Percentiles rank a stretch among this genome's conserved stretches.
phyloP scores from a whole-genome alignment of 345 rosid genomes.

The Populus ilicifolia region DNA sequence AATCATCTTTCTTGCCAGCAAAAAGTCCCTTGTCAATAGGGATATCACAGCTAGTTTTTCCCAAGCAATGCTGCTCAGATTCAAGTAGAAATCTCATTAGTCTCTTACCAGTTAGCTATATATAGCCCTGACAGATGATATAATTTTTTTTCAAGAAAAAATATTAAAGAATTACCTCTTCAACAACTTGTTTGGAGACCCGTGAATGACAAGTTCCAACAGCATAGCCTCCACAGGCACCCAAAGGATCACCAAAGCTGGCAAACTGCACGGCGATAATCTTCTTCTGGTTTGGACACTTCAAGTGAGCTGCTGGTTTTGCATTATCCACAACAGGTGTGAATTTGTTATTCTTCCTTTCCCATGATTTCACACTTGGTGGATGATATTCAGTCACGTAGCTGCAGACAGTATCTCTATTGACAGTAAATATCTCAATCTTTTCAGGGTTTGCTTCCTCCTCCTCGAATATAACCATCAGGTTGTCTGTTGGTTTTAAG shows the following conservation, averaged over 20 bases:
- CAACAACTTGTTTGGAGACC: conserved; percentile 49
- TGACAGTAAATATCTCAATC: conserved; percentile 43
- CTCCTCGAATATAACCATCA: conserved; percentile 69
- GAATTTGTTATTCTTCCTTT: conserved; percentile 33
- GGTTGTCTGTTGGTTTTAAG: conserved; percentile 57
- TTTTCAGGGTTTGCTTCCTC: conserved; percentile 48
- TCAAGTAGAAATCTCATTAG: background rate
- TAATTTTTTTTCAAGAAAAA: background rate
- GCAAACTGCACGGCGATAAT: conserved; percentile 66
- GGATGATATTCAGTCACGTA: conserved; percentile 50
- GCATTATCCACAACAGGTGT: conserved; percentile 33
- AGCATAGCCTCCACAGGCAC: conserved; percentile 54
- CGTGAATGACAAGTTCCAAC: conserved; percentile 57
- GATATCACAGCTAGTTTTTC: conserved; percentile 49
- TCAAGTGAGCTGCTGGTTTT: conserved; percentile 45
- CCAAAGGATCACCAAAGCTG: conserved; percentile 71
- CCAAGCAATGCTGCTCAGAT: conserved; percentile 51
- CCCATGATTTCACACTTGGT: conserved; percentile 56
- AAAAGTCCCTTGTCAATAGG: conserved; percentile 45
- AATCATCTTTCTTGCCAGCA: conserved; percentile 34
- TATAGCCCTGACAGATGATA: background rate
- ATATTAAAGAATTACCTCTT: conserved; percentile 36
- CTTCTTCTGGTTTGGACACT: conserved; percentile 46
- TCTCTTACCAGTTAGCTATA: background rate
- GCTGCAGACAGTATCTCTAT: conserved; percentile 82